These are phyloP conservation scores for Gardenia jasminoides DNA, from an alignment of 257 asterid species.

Conservation along the genomic window DNA sequence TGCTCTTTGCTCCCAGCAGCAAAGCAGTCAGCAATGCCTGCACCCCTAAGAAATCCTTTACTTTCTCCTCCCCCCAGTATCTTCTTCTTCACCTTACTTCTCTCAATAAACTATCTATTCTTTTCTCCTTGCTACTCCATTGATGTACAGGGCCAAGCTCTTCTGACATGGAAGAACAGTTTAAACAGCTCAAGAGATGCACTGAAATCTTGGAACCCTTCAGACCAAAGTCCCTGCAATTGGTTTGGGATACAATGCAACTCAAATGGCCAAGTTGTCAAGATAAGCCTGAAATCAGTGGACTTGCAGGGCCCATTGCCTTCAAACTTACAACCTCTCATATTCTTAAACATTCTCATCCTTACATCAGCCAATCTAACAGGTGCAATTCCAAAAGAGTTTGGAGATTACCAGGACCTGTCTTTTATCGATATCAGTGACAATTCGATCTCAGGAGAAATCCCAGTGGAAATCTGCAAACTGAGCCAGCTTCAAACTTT, in stretches of 20 bases:
- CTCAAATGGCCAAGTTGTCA: slow-evolving; percentile 50
- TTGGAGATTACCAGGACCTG: slow-evolving; percentile 61
- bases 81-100: slow-evolving; percentile 20
- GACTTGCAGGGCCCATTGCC: slow-evolving; percentile 87
- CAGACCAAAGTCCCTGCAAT: slow-evolving; percentile 55
- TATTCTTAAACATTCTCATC: slow-evolving; percentile 51
- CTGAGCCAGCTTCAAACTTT: slow-evolving; percentile 52
- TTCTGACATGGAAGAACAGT: slow-evolving; percentile 66
- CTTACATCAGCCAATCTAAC: slow-evolving; percentile 76
- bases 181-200: slow-evolving; percentile 41
- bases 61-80: slow-evolving; percentile 14
- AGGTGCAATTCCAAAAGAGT: slow-evolving; percentile 69
- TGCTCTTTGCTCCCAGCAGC: slow-evolving; percentile 30
- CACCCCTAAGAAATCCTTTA: slow-evolving; percentile 35
- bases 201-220: slow-evolving; percentile 57
- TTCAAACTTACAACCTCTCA: slow-evolving; percentile 55
- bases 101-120: slow-evolving; percentile 30
- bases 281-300: slow-evolving; percentile 50
- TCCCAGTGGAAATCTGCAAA: slow-evolving; percentile 65
- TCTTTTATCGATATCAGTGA: slow-evolving; percentile 60
- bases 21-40: slow-evolving; percentile 54
- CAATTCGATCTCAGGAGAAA: slow-evolving; percentile 66
- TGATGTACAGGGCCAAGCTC: slow-evolving; percentile 63
- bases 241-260: slow-evolving; percentile 83
- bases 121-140: slow-evolving; percentile 45